phyloP scores from a whole-genome alignment of 2,329 filamentous ascomycete species.

The Cladosporium sp. region DNA sequence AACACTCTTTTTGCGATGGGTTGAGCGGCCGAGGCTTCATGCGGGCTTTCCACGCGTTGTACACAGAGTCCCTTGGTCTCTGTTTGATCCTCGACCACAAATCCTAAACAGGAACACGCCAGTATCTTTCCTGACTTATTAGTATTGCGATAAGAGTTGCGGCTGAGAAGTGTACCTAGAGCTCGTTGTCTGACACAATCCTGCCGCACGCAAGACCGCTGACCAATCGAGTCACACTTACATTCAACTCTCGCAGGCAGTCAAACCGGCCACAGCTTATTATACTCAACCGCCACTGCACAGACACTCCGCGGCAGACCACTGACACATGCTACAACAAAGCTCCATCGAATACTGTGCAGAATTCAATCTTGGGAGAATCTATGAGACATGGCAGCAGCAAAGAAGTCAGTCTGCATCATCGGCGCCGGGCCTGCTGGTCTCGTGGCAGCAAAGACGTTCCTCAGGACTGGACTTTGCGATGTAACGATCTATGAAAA shows the following conservation, averaged over 20 bases:
- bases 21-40: too few species aligned
- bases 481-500: constrained; percentile 68
- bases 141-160: neutral
- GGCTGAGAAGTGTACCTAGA: neutral
- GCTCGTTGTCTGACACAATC: neutral
- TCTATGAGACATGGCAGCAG: neutral
- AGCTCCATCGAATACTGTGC: too few species aligned
- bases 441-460: constrained; percentile 56
- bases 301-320: too few species aligned
- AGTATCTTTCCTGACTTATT: too few species aligned
- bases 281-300: too few species aligned
- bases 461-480: constrained; percentile 60
- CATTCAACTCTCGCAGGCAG: neutral
- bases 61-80: too few species aligned
- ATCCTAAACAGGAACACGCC: too few species aligned
- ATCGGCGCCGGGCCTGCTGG: constrained; percentile 44
- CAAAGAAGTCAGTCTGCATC: constrained; percentile 31
- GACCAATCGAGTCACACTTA: constrained; percentile 4
- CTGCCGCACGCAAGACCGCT: neutral
- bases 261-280: too few species aligned
- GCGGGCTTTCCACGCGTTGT: too few species aligned
- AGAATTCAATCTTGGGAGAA: neutral
- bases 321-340: too few species aligned
- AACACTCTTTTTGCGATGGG: too few species aligned
- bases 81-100: too few species aligned